Base-by-base conservation (phyloP, 768 basidiomycete genomes). In the Chalciporus chontae region DNA sequence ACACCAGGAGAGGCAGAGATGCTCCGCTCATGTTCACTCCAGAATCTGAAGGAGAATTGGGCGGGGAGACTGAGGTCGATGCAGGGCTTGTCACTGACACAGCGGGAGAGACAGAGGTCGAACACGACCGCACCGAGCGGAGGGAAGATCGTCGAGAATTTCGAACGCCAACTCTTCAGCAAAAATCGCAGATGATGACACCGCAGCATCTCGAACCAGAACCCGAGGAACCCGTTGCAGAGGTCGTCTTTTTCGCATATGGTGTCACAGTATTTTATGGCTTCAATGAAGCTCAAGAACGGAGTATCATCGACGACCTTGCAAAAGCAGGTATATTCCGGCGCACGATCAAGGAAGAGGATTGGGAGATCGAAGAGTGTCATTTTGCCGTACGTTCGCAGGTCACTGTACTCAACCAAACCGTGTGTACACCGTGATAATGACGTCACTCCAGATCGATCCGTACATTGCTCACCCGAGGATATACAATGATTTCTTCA, bases 401-500 rank as follows among this genome's bases (percentile, higher is more conserved):
- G 0, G 4, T 40, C 36, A 23, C 13, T n/a, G 26, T 29, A 27
- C 21, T 13, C 18, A n/a, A n/a, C 26, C 19, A 8, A 27, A 14
- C n/a, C 26, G 21, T 9, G 10, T 9, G 10, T 10, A 32, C 8
- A 24, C 29, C 31, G n/a, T n/a, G 38, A 11, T 54, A 42, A 34
- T 38, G 8, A 46, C 21, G 13, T 19, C 11, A 5, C 34, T 36
- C 2, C 52, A 90, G 90, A 88, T 93, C 61, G 94, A 97, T 60
- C 79, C 87, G 3, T 70, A 83, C 47, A 91, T 94, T 9, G 76
- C 81, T 1, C 92, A 87, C 59, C 94, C 94, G 14, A 80, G 94
- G 40, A 94, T 97, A 55, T 96, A 90, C 71, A 95, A 97, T 54
- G 94, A 95, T 67, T 90, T 94, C 71, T 95, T 94, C 71, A 94